Percentiles rank a stretch among this genome's conserved stretches.
phyloP scores from a whole-genome alignment of 306 rosid genomes.

The Casuarina cunninghamiana region DNA sequence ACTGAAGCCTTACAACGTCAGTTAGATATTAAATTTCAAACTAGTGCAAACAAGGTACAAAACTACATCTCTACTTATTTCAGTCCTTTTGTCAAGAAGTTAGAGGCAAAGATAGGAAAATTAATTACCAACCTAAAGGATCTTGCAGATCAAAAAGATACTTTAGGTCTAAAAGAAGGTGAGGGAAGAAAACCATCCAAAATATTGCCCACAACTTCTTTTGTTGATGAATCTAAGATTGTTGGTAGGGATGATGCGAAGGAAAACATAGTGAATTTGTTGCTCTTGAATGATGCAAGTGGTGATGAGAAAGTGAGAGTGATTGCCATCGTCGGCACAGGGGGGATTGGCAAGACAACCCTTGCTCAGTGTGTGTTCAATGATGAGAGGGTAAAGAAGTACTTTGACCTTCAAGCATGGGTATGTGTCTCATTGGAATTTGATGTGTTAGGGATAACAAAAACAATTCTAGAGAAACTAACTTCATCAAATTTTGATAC shows the following conservation, averaged over 20 bases:
- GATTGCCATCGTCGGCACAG: slow-evolving; percentile 22
- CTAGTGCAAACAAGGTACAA: not conserved
- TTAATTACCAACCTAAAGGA: not conserved
- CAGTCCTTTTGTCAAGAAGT: not conserved
- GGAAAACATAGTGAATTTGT: not conserved
- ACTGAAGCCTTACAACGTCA: not conserved
- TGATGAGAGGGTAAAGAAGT: not conserved
- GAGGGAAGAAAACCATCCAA: not conserved
- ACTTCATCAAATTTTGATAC: not conserved
- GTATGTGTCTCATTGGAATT: slow-evolving; percentile 10
- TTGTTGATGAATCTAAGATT: not conserved
- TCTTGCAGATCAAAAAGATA: not conserved
- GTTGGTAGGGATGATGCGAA: slow-evolving; percentile 23
- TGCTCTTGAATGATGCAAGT: not conserved
- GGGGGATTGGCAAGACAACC: not conserved
- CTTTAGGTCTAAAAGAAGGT: not conserved
- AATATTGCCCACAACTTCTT: not conserved
- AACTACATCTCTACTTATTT: not conserved
- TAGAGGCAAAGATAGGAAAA: not conserved
- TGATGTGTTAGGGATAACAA: slow-evolving; percentile 5
- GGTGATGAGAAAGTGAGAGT: not conserved
- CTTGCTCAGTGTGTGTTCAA: slow-evolving; percentile 9
- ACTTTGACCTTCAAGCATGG: slow-evolving; percentile 11
- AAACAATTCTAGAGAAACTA: slow-evolving; percentile 11
- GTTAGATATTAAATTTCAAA: not conserved